Percentiles rank a stretch among this genome's conserved stretches.
Evolutionary conservation across 345 rosid species (phyloP).

Genomic region (Euclidium syriacum): DNA sequence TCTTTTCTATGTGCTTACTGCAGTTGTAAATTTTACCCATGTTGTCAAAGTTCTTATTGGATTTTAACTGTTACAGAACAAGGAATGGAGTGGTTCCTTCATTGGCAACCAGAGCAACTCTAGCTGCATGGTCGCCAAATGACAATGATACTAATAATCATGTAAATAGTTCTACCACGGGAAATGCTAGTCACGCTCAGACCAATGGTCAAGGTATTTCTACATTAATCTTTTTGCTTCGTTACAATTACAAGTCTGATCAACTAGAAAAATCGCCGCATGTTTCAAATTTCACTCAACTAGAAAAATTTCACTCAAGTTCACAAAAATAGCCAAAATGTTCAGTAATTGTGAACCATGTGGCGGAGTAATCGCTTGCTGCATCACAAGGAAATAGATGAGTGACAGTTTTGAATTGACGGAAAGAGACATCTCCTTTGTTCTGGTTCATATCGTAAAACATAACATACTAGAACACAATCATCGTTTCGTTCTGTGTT

Average conservation of each 20-base stretch:
- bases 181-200: conserved; percentile 29
- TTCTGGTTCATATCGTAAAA: neutral
- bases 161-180: conserved; percentile 31
- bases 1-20: neutral
- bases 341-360: neutral
- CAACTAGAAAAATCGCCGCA: neutral
- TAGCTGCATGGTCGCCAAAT: conserved; percentile 69
- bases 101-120: conserved; percentile 75
- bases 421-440: neutral
- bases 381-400: neutral
- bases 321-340: neutral
- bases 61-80: conserved; percentile 44
- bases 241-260: neutral
- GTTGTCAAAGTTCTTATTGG: neutral
- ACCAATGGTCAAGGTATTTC: conserved; percentile 45
- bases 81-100: conserved; percentile 55
- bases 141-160: conserved; percentile 32
- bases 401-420: neutral
- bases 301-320: neutral
- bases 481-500: neutral
- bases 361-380: neutral
- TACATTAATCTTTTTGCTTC: neutral
- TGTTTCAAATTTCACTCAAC: neutral
- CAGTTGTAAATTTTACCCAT: neutral
- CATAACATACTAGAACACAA: neutral